These are phyloP conservation scores for Viola pubescens DNA, from an alignment of 441 rosid species.

Conservation along the genomic window DNA sequence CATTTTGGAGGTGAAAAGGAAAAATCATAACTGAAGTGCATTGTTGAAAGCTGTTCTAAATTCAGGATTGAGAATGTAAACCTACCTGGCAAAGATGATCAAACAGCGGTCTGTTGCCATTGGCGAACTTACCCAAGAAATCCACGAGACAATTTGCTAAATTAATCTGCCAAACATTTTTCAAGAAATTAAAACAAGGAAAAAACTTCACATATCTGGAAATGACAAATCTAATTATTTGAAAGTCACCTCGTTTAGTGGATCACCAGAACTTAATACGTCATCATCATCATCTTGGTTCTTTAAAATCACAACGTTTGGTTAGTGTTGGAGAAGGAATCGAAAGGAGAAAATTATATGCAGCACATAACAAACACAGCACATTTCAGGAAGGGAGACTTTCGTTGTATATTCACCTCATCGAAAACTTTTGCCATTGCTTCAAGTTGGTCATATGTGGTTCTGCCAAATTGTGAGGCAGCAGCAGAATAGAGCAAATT, in stretches of 20 bases:
- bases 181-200: not conserved
- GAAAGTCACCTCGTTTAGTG: constrained; percentile 63
- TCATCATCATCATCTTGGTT: constrained; percentile 61
- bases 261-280: constrained; percentile 43
- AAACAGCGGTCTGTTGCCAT: constrained; percentile 42
- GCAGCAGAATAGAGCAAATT: constrained; percentile 39
- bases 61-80: not conserved
- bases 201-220: not conserved
- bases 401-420: constrained; percentile 35
- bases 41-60: too few relatives aligned
- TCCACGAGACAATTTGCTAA: constrained; percentile 58
- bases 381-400: not conserved
- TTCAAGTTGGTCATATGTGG: constrained; percentile 69
- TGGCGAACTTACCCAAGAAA: constrained; percentile 46
- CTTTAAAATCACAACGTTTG: constrained; percentile 26
- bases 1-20: too few relatives aligned
- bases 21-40: too few relatives aligned
- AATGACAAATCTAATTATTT: not conserved
- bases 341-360: not conserved
- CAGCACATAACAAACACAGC: not conserved
- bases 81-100: constrained; percentile 65
- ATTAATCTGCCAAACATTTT: constrained; percentile 47
- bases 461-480: constrained; percentile 41
- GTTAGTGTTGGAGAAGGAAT: constrained; percentile 16
- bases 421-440: constrained; percentile 67